phyloP scores from a whole-genome alignment of 257 asterid species.

The Lycium ferocissimum region DNA sequence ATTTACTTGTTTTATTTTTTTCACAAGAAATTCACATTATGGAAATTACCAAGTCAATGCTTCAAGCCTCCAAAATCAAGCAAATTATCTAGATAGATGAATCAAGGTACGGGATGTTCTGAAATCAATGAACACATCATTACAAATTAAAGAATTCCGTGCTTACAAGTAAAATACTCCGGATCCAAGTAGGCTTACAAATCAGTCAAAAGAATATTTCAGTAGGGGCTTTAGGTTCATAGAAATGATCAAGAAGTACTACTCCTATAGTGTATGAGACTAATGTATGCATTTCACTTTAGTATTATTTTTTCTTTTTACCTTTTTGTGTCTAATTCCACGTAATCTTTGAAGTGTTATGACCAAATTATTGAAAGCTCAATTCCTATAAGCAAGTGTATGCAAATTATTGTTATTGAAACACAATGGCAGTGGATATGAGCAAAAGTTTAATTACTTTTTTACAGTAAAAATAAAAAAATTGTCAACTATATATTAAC shows the following conservation, averaged over 20 bases:
- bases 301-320: too few relatives aligned
- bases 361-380: neutral
- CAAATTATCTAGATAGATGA: neutral
- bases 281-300: too few relatives aligned
- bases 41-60: neutral
- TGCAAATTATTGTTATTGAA: too few relatives aligned
- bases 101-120: neutral
- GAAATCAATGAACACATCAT: neutral
- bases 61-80: neutral
- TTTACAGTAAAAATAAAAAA: neutral
- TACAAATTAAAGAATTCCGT: too few relatives aligned
- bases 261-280: too few relatives aligned
- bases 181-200: too few relatives aligned
- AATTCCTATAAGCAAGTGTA: neutral
- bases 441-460: neutral
- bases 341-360: neutral
- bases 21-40: neutral
- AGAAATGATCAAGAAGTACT: too few relatives aligned
- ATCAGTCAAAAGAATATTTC: too few relatives aligned
- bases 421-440: neutral
- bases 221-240: too few relatives aligned
- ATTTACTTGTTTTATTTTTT: conserved; percentile 4
- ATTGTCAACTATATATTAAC: too few relatives aligned
- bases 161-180: too few relatives aligned
- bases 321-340: too few relatives aligned